These are phyloP conservation scores for Purshia tridentata DNA, from an alignment of 306 rosid genomes.

Conservation along the genomic window DNA sequence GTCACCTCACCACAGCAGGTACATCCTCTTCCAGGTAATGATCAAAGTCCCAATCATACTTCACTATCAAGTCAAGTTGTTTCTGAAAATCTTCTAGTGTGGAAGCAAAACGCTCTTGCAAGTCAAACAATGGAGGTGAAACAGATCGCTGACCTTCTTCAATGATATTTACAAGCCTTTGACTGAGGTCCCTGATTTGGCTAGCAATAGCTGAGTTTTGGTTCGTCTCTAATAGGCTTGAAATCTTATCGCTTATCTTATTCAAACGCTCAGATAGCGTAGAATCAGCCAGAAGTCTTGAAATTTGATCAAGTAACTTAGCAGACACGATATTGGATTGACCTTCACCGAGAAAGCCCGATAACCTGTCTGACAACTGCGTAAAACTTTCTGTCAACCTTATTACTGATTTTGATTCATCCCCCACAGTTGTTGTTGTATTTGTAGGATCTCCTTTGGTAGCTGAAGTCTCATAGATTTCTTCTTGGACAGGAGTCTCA, in stretches of 20 bases:
- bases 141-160: slow-evolving; percentile 92
- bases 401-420: slow-evolving; percentile 68
- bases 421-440: slow-evolving; percentile 65
- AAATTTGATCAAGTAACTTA: slow-evolving; percentile 75
- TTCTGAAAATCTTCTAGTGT: slow-evolving; percentile 92
- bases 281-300: slow-evolving; percentile 78
- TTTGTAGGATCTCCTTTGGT: slow-evolving; percentile 38
- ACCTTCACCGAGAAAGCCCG: slow-evolving; percentile 87
- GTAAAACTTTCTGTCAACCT: slow-evolving; percentile 68
- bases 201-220: slow-evolving; percentile 61
- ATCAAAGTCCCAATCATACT: slow-evolving; percentile 98
- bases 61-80: slow-evolving; percentile 92
- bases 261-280: slow-evolving; percentile 67
- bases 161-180: slow-evolving; percentile 73
- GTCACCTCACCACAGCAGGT: slow-evolving; percentile 98
- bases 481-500: slow-evolving; percentile 41
- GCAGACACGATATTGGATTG: slow-evolving; percentile 73
- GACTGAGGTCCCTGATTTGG: slow-evolving; percentile 84
- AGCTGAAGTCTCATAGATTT: slow-evolving; percentile 33
- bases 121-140: slow-evolving; percentile 78
- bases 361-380: slow-evolving; percentile 72
- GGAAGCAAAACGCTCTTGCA: slow-evolving; percentile 79
- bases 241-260: slow-evolving; percentile 67
- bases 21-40: slow-evolving; percentile 93
- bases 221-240: slow-evolving; percentile 62